These are phyloP conservation scores for Chrysopogon serrulatus DNA, from an alignment of 176 grass and related monocot species.

Conservation along the genomic window DNA sequence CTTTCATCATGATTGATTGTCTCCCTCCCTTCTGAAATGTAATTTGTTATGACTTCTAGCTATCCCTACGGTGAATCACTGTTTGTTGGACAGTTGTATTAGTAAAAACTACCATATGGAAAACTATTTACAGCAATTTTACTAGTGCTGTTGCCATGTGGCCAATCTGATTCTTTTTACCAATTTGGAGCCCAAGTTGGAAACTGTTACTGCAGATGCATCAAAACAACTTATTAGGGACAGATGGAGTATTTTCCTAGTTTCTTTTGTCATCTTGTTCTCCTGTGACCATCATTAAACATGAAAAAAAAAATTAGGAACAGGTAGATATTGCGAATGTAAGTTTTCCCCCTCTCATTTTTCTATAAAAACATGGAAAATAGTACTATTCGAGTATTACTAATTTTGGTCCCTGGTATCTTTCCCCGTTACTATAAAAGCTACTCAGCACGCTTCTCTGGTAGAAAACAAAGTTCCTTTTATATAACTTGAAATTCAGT, in stretches of 20 bases:
- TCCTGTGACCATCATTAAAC: neutral
- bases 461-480: neutral
- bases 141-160: neutral
- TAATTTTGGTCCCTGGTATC: neutral
- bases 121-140: neutral
- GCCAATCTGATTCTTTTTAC: neutral
- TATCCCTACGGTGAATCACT: neutral
- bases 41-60: neutral
- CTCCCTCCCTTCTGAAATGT: neutral
- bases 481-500: neutral
- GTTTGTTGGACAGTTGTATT: neutral
- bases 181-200: neutral
- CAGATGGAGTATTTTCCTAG: neutral
- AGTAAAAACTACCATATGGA: neutral
- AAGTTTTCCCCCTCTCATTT: neutral
- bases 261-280: neutral
- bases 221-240: neutral
- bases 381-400: neutral
- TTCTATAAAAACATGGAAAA: neutral
- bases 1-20: neutral
- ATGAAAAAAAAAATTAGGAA: neutral
- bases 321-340: neutral
- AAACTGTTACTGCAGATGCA: neutral
- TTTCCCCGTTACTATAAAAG: neutral
- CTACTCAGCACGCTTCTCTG: neutral